Conservation (phyloP, 306 rosid genomes). For the Pyrus communis region DNA sequence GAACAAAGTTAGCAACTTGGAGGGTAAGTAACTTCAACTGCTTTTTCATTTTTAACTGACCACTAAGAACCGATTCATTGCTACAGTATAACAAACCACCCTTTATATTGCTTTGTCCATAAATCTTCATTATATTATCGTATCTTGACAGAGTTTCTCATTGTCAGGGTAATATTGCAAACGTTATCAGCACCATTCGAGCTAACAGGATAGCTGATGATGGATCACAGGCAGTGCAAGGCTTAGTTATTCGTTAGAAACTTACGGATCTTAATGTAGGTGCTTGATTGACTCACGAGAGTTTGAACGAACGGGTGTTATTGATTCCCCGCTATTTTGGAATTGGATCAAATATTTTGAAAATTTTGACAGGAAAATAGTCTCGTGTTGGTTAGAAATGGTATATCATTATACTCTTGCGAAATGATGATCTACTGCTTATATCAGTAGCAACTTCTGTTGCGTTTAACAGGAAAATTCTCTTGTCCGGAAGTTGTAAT, state of each 20-base stretch:
- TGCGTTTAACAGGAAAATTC: not conserved
- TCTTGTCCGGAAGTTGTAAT: not conserved
- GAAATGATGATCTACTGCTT: not conserved
- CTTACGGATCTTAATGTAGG: not conserved
- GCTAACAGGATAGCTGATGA: constrained; percentile 63
- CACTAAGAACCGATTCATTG: not conserved
- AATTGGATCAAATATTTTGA: constrained; percentile 3
- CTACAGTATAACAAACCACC: not conserved
- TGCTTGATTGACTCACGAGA: not conserved
- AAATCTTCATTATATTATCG: not conserved
- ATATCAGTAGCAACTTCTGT: not conserved
- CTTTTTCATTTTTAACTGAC: not conserved
- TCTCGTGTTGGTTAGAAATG: not conserved
- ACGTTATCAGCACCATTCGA: constrained; percentile 74
- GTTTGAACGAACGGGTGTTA: not conserved
- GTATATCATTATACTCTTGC: not conserved
- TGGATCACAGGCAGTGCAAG: constrained; percentile 63
- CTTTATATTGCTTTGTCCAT: not conserved
- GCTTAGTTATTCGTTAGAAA: constrained; percentile 59
- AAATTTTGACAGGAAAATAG: constrained; percentile 11
- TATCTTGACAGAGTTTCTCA: not conserved
- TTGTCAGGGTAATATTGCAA: constrained; percentile 62
- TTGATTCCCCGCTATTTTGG: not conserved
- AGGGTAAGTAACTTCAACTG: constrained; percentile 53
- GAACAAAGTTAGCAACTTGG: constrained; percentile 69